Conservation (phyloP, 768 basidiomycete species). For the Suillus sp. region DNA sequence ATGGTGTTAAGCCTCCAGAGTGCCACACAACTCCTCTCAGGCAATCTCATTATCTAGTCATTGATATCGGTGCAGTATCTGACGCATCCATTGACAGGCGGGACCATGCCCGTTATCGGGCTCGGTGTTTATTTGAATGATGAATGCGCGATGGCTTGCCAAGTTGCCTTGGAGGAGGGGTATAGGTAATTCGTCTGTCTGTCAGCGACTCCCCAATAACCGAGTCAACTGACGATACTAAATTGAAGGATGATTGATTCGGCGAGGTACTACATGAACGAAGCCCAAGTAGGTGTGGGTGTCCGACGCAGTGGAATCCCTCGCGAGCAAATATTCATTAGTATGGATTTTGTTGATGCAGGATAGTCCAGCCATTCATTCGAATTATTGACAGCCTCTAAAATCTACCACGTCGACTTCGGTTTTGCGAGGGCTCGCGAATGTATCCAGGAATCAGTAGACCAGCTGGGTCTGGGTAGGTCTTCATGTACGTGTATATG, state of each 20-base stretch:
- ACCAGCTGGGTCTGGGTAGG: constrained; percentile 24
- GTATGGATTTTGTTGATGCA: constrained; percentile 18
- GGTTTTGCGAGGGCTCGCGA: constrained; percentile 22
- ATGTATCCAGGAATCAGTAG: constrained; percentile 26
- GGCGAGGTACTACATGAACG: constrained; percentile 30
- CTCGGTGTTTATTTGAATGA: constrained; percentile 27
- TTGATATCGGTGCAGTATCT: not conserved
- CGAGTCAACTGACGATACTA: not conserved
- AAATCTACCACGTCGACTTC: constrained; percentile 10
- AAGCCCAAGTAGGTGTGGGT: constrained; percentile 29
- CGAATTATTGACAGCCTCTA: constrained; percentile 24
- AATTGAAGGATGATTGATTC: constrained; percentile 28
- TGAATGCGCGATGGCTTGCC: constrained; percentile 20
- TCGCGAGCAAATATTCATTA: constrained; percentile 34
- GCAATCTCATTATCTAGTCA: not conserved
- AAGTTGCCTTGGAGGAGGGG: constrained; percentile 25
- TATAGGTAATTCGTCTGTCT: constrained; percentile 25
- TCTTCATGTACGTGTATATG: not conserved
- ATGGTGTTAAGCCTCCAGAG: not conserved
- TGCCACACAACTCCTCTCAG: constrained; percentile 1
- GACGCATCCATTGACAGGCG: constrained; percentile 17
- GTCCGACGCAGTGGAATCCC: constrained; percentile 24
- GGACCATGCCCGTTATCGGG: constrained; percentile 30
- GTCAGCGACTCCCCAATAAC: not conserved
- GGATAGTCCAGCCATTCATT: not conserved